Evolutionary conservation across 177 flowering plant genomes (phyloP), one percentile per base, ranked within the genome.

Genomic region (Vitis hybrid): DNA sequence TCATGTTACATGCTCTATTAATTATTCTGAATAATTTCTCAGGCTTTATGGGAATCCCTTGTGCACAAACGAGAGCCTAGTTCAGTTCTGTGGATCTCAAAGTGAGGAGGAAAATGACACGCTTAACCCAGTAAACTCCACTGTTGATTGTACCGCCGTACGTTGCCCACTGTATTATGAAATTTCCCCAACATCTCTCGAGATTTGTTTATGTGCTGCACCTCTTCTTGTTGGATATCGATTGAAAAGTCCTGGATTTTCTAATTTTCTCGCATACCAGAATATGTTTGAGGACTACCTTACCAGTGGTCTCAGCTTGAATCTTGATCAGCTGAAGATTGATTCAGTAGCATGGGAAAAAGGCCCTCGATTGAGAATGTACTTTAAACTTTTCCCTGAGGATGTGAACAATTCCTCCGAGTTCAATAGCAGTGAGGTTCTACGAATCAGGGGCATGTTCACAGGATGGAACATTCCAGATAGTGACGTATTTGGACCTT

Each of bases 21-120:
- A 10, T 57, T 13, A 8, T 78, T 51, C 59, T 52, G 10, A 52
- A 11, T 66, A 54, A 65, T 65, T 32, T n/a, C 6, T 52, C 88
- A 95, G 99, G 90, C 98, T 95, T 80, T 73, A 72, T 68, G 93
- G 93, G n/a, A 91, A 95, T 80, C 97, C 96, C 7, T 35, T 88
- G 11, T 95, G 99, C 79, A 27, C 74, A 13, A 69, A 60, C 67
- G 57, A 72, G 68, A 89, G 67, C 72, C 60, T 80, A 55, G 66
- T 11, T 32, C 81, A 73, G 65, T 86, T 82, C 57, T 95, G 99
- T 76, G 82, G 81, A 72, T 55, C 85, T 66, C 79, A 63, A 35
- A 67, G 6, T 72, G 74, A 27, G 63, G 71, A 30, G 27, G 74
- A 62, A 2, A 74, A 56, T 54, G 16, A 48, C 59, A 30, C 52